phyloP scores from a whole-genome alignment of 1,284 basidiomycete species.

The Austroboletus rostrupii region DNA sequence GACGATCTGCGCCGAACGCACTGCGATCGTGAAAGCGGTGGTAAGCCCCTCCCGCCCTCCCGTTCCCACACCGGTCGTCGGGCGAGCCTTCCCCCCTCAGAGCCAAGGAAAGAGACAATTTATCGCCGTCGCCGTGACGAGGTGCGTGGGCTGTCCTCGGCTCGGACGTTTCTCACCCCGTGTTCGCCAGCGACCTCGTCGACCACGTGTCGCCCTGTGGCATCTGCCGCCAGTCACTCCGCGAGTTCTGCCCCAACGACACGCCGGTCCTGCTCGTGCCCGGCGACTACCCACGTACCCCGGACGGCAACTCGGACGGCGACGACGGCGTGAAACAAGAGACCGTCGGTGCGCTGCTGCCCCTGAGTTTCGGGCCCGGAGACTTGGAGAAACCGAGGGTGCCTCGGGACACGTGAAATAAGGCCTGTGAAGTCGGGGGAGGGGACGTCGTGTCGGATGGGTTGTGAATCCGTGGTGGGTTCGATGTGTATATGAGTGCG shows the following conservation, averaged over 20 bases:
- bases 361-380: conserved; percentile 84
- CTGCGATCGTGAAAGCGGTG: conserved; percentile 82
- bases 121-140: conserved; percentile 69
- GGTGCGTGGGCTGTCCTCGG: conserved; percentile 36
- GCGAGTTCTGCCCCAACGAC: conserved; percentile 79
- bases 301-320: not conserved
- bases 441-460: no score
- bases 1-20: conserved; percentile 86
- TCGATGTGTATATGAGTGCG: no score
- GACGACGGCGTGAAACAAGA: conserved; percentile 33
- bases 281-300: conserved; percentile 53
- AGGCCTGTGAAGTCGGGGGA: no score
- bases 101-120: conserved; percentile 75
- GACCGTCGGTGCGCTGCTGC: conserved; percentile 75
- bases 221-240: conserved; percentile 86
- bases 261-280: conserved; percentile 80
- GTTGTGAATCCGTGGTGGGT: no score
- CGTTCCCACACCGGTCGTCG: no score
- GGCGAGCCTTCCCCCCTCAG: conserved; percentile 46
- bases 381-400: conserved; percentile 13
- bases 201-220: conserved; percentile 78
- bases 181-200: conserved; percentile 51
- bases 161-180: not conserved
- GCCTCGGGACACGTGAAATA: not conserved
- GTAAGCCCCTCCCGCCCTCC: conserved; percentile 54